These are phyloP conservation scores for Tremella fuciformis DNA, from an alignment of 768 basidiomycete species.

Conservation along the genomic window DNA sequence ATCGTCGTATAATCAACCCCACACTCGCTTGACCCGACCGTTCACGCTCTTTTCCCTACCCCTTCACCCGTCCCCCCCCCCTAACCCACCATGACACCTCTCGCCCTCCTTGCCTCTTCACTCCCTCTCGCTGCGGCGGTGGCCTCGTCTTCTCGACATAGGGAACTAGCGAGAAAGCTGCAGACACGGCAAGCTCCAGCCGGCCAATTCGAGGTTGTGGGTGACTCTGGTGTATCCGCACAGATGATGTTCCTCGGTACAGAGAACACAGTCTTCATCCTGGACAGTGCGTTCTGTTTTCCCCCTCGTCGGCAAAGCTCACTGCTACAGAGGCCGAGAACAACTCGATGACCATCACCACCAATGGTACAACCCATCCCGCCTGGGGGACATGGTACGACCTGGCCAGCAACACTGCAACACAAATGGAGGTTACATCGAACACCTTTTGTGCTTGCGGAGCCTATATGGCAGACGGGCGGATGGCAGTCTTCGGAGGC, in stretches of 20 bases:
- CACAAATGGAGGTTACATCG: slow-evolving; percentile 69
- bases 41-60: slow-evolving; percentile 5
- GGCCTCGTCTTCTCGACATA: not conserved
- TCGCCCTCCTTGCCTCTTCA: not conserved
- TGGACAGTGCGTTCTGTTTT: slow-evolving; percentile 59
- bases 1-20: slow-evolving; percentile 2
- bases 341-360: slow-evolving; percentile 45
- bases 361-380: slow-evolving; percentile 55
- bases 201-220: slow-evolving; percentile 44
- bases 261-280: slow-evolving; percentile 69
- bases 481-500: slow-evolving; percentile 76
- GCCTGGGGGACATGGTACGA: slow-evolving; percentile 60
- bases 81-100: not conserved
- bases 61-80: not conserved
- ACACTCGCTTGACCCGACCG: slow-evolving; percentile 1
- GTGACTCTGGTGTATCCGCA: slow-evolving; percentile 48
- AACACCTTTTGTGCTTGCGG: slow-evolving; percentile 81
- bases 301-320: not conserved
- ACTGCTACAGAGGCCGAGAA: slow-evolving; percentile 53
- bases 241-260: slow-evolving; percentile 52
- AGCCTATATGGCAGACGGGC: slow-evolving; percentile 67
- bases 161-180: not conserved
- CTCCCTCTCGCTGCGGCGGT: slow-evolving; percentile 1
- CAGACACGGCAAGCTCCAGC: slow-evolving; percentile 10
- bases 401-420: slow-evolving; percentile 59